Percentiles rank a stretch among this genome's conserved stretches.
Evolutionary conservation across 2,329 filamentous ascomycete species (phyloP).

Genomic region (Venturia pyrina): DNA sequence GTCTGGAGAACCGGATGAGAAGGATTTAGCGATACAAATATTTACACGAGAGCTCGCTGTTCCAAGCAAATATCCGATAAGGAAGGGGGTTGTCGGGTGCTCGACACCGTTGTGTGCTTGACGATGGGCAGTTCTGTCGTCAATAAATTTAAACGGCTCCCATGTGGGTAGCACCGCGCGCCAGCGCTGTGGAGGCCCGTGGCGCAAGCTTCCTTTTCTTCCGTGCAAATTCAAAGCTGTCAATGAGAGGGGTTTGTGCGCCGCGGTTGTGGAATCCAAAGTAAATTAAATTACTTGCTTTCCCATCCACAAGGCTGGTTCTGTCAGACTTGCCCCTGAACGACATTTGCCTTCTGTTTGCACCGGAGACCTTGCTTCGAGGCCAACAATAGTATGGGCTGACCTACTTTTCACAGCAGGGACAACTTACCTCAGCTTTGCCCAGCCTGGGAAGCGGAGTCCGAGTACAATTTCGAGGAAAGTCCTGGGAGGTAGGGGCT

Average conservation of each 20-base stretch:
- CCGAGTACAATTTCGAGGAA: not conserved
- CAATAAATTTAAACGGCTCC: not conserved
- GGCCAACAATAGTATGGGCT: not conserved
- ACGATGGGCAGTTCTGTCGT: not conserved
- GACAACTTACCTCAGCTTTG: not conserved
- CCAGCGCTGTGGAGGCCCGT: not conserved
- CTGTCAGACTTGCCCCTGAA: constrained; percentile 1
- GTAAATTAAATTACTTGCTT: not conserved
- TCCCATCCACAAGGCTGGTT: not conserved
- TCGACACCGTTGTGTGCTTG: not conserved
- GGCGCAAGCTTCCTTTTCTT: constrained; percentile 2
- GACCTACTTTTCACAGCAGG: not conserved
- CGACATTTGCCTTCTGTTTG: not conserved
- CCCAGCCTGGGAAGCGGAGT: not conserved
- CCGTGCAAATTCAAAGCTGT: not conserved
- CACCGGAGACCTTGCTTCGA: not conserved
- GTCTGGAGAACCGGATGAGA: not conserved
- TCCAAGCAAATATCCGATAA: not conserved
- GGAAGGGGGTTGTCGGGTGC: not conserved
- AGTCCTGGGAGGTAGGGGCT: not conserved
- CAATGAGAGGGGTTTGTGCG: not conserved
- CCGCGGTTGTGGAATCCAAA: not conserved
- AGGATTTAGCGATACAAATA: not conserved
- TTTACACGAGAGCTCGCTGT: not conserved
- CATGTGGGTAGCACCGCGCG: not conserved